Base-by-base conservation (phyloP, 371 early-diverging fungal species). In the Mortierella sp. region DNA sequence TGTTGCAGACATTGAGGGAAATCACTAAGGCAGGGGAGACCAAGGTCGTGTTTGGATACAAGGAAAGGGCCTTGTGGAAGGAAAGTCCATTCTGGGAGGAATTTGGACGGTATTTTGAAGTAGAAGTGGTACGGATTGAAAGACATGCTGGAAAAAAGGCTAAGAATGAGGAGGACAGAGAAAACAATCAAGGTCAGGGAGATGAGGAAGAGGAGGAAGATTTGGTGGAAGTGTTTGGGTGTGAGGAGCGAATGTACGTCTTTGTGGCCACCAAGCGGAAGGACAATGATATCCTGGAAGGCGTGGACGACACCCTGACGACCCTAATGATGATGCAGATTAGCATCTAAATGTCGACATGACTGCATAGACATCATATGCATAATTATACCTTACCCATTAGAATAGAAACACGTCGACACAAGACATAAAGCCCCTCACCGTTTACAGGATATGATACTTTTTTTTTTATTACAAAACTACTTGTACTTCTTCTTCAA, bases 301-400 rank as follows among this genome's bases (percentile, higher is more conserved):
- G 78, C 1, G 86, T 86, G 6, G 88, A 87, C 56, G 88, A 85
- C 79, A 86, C 85, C 2, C 80, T 87, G 61, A 78, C 83, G 4
- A 85, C 84, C 1, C 47, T 86, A 17, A 60, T 84, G 56, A 84
- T 87, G 72, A 84, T 82, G 67, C 79, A 81, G 41, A 84, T 82
- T 53, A 75, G 76, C n/a, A n/a, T n/a, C n/a, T n/a, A n/a, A n/a
- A n/a, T n/a, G n/a, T n/a, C n/a, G n/a, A n/a, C n/a, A n/a, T n/a
- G n/a, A n/a, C n/a, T n/a, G n/a, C n/a, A n/a, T n/a, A n/a, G n/a
- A n/a, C n/a, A n/a, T n/a, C n/a, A n/a, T n/a, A n/a, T n/a, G n/a
- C n/a, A n/a, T n/a, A n/a, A n/a, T n/a, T n/a, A n/a, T n/a, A n/a
- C n/a, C n/a, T n/a, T n/a, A n/a, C n/a, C n/a, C n/a, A n/a, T n/a